A percentile compares a stretch with the other conserved stretches of the same genome.
Conservation (phyloP, 805 yeast species). For the Komagataella phaffii region DNA sequence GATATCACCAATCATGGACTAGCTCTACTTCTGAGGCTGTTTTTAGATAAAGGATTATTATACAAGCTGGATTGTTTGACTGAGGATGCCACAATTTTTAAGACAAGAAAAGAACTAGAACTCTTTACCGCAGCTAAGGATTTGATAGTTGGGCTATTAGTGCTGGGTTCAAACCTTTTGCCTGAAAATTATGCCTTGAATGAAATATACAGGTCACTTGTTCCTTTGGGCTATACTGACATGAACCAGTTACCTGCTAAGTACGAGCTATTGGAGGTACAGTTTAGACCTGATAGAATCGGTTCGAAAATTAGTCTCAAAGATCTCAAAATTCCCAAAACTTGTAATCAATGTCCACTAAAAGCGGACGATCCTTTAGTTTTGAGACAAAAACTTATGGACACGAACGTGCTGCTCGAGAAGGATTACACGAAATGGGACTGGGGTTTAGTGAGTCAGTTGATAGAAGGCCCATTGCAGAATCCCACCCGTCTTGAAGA, state of each 20-base stretch:
- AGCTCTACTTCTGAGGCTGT: neutral
- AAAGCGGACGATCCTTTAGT: constrained; percentile 39
- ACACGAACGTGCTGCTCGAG: constrained; percentile 61
- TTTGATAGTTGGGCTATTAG: neutral
- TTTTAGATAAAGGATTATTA: neutral
- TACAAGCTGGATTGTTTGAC: neutral
- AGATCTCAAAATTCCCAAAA: constrained; percentile 1
- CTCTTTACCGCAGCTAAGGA: neutral
- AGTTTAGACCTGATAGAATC: neutral
- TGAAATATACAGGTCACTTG: neutral
- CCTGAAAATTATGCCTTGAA: constrained; percentile 41
- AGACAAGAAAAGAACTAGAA: neutral
- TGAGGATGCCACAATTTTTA: neutral
- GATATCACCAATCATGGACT: neutral
- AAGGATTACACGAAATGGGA: constrained; percentile 81
- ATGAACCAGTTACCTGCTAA: neutral
- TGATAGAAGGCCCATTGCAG: constrained; percentile 76
- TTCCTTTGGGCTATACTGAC: neutral
- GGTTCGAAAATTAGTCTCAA: neutral
- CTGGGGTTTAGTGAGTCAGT: constrained; percentile 59
- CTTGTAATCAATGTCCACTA: constrained; percentile 9
- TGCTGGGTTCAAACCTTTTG: constrained; percentile 12
- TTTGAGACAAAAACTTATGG: constrained; percentile 49
- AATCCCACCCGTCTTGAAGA: constrained; percentile 69
- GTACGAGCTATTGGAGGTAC: neutral